These are phyloP conservation scores for Boechera stricta DNA, from an alignment of 345 rosid species.

Conservation along the genomic window DNA sequence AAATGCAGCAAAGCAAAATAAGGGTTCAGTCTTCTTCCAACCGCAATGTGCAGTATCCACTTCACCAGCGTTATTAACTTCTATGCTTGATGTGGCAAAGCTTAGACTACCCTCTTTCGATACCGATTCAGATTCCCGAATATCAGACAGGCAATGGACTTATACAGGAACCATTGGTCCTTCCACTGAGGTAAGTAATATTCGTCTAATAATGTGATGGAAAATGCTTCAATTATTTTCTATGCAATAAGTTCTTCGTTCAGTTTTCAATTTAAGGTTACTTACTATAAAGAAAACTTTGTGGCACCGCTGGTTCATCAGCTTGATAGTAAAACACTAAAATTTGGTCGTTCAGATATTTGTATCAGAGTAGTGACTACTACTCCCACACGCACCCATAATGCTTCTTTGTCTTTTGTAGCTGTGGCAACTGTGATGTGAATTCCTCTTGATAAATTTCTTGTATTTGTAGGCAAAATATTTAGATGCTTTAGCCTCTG, in stretches of 20 bases:
- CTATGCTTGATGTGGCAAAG: conserved; percentile 75
- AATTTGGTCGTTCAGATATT: not conserved
- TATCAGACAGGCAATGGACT: conserved; percentile 65
- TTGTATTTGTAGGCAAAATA: conserved; percentile 57
- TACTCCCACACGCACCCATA: not conserved
- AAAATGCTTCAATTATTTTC: not conserved
- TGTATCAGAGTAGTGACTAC: conserved; percentile 9
- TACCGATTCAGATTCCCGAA: conserved; percentile 55
- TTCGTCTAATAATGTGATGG: not conserved
- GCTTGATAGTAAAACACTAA: conserved; percentile 5
- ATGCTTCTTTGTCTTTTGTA: not conserved
- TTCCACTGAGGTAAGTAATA: conserved; percentile 61
- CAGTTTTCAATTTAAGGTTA: not conserved
- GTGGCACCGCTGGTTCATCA: not conserved
- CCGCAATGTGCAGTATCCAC: conserved; percentile 77
- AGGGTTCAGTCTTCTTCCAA: conserved; percentile 55
- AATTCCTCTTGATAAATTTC: conserved; percentile 13
- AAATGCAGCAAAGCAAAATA: conserved; percentile 65
- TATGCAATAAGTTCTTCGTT: not conserved
- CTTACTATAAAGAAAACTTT: not conserved
- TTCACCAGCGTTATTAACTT: conserved; percentile 55
- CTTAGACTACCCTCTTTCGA: conserved; percentile 78
- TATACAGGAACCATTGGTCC: conserved; percentile 58
- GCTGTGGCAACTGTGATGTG: not conserved
- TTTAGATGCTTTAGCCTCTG: conserved; percentile 65